A percentile compares a stretch with the other conserved stretches of the same genome.
These are phyloP conservation scores for Arthrobotrys sinensis DNA, from an alignment of 2,329 filamentous ascomycete genomes.

Conservation along the genomic window DNA sequence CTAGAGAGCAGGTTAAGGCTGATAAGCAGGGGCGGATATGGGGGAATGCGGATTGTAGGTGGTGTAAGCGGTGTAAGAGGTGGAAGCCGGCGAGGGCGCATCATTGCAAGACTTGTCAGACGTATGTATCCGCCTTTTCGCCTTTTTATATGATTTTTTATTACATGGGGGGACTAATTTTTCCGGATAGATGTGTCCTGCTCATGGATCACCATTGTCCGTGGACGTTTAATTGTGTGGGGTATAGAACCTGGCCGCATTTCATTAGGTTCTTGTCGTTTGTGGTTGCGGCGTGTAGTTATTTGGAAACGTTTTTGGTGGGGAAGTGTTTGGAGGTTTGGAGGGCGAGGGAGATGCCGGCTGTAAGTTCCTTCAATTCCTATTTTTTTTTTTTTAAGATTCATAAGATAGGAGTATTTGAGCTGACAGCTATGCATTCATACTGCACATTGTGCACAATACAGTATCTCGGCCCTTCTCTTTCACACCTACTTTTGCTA, in stretches of 20 bases:
- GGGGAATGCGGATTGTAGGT: constrained; percentile 68
- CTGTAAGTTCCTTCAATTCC: constrained; percentile 67
- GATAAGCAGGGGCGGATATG: constrained; percentile 52
- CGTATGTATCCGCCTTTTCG: constrained; percentile 67
- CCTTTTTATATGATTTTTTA: neutral
- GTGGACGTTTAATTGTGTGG: constrained; percentile 88
- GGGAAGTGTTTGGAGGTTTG: constrained; percentile 75
- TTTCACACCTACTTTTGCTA: constrained; percentile 74
- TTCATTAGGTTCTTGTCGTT: constrained; percentile 84
- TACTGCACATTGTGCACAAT: constrained; percentile 1
- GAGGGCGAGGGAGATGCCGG: constrained; percentile 77
- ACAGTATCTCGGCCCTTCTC: constrained; percentile 78
- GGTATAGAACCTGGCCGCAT: constrained; percentile 84
- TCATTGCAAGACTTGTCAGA: constrained; percentile 83
- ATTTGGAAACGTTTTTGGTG: constrained; percentile 76
- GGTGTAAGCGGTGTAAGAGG: constrained; percentile 83
- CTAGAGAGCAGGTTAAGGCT: constrained; percentile 56
- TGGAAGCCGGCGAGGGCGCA: constrained; percentile 84
- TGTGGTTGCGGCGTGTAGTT: constrained; percentile 76
- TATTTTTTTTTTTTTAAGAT: neutral
- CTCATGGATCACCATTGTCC: constrained; percentile 88
- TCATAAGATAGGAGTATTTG: neutral
- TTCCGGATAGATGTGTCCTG: constrained; percentile 39
- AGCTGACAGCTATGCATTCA: constrained; percentile 3
- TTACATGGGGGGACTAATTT: constrained; percentile 56